Evolutionary conservation across 129 eudicot species (phyloP).

Genomic region (Apium graveolens): DNA sequence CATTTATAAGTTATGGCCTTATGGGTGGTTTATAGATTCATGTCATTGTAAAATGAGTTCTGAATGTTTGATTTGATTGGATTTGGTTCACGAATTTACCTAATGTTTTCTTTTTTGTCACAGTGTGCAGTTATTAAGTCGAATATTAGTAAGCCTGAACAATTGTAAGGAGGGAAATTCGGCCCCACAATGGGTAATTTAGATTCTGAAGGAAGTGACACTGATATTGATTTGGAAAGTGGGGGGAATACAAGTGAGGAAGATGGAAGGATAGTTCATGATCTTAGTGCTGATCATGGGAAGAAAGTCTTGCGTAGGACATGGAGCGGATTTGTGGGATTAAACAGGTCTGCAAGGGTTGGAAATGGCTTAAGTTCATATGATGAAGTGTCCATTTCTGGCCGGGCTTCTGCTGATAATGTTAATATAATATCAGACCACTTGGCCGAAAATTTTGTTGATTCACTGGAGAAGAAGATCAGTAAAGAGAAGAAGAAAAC

Average conservation of each 20-base stretch:
- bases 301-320: constrained; percentile 15
- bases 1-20: not conserved
- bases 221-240: constrained; percentile 48
- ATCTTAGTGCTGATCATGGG: constrained; percentile 10
- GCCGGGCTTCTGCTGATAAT: constrained; percentile 18
- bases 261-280: constrained; percentile 17
- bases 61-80: not conserved
- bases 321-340: constrained; percentile 20
- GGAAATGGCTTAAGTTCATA: constrained; percentile 16
- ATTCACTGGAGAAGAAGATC: constrained; percentile 9
- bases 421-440: constrained; percentile 12
- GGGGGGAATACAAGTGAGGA: constrained; percentile 46
- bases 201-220: constrained; percentile 18
- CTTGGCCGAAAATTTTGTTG: constrained; percentile 14
- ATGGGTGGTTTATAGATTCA: not conserved
- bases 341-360: constrained; percentile 15
- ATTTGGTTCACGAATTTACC: not conserved
- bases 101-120: not conserved
- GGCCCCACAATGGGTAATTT: constrained; percentile 24
- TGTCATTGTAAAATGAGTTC: not conserved
- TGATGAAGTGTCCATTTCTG: constrained; percentile 16
- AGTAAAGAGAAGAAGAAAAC: constrained; percentile 18
- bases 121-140: not conserved
- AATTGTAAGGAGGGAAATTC: constrained; percentile 8
- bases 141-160: not conserved